phyloP scores from a whole-genome alignment of 495 filamentous ascomycete genomes.

The Penicillium verhagenii region DNA sequence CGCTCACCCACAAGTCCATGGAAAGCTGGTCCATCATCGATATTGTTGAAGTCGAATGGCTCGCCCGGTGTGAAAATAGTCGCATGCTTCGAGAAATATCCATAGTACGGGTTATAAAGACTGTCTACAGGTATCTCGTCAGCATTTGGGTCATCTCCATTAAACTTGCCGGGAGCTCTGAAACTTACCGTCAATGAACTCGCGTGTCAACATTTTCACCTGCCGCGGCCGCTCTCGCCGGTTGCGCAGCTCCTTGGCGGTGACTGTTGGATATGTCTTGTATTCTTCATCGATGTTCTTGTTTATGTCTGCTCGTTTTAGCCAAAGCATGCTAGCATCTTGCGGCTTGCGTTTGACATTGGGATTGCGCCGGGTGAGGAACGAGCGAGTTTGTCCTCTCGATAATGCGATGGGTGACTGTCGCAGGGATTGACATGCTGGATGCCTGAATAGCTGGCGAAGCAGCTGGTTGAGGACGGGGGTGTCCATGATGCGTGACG shows the following conservation, averaged over 20 bases:
- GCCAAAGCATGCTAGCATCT: constrained; percentile 58
- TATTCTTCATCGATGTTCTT: constrained; percentile 78
- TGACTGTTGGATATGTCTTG: constrained; percentile 76
- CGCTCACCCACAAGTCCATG: constrained; percentile 68
- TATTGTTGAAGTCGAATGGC: constrained; percentile 84
- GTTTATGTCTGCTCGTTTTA: constrained; percentile 72
- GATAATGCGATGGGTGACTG: constrained; percentile 27
- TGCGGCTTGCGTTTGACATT: constrained; percentile 30
- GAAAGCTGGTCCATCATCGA: constrained; percentile 84
- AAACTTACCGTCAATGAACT: constrained; percentile 89
- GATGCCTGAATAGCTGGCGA: constrained; percentile 74
- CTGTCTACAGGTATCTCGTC: constrained; percentile 60
- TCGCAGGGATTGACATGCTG: constrained; percentile 58
- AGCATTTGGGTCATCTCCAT: neutral
- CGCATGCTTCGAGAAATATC: constrained; percentile 96
- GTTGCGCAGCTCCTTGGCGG: constrained; percentile 68
- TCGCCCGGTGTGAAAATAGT: constrained; percentile 92
- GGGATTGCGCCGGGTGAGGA: constrained; percentile 37
- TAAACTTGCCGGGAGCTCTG: neutral
- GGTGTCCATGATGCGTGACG: constrained; percentile 70
- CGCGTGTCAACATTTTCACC: constrained; percentile 94
- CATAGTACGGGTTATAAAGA: constrained; percentile 95
- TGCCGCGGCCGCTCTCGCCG: constrained; percentile 74
- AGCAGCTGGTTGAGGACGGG: constrained; percentile 75
- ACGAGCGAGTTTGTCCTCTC: constrained; percentile 37